Percentiles rank a stretch among this genome's conserved stretches.
phyloP scores from a whole-genome alignment of 106 monocot species.

The Triglochin maritima region DNA sequence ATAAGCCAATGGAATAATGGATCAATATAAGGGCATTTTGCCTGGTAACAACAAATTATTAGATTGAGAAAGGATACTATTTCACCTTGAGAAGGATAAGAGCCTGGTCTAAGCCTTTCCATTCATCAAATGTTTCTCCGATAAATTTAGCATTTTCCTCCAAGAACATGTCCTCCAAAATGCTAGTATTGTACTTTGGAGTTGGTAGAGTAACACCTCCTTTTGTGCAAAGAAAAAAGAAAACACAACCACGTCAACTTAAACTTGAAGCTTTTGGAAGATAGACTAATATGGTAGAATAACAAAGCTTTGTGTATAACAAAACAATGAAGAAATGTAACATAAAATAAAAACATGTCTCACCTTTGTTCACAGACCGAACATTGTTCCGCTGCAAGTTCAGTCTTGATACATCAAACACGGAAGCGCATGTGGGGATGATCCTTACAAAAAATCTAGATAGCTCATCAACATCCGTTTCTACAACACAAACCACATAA shows the following conservation, averaged over 20 bases:
- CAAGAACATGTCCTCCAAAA: conserved; percentile 88
- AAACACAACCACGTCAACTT: background rate
- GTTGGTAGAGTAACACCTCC: conserved; percentile 42
- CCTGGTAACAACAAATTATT: too few species aligned
- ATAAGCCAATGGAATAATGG: too few species aligned
- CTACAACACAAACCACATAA: conserved; percentile 11
- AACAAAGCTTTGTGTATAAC: background rate
- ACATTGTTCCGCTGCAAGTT: conserved; percentile 67
- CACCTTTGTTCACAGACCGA: conserved; percentile 53
- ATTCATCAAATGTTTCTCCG: conserved; percentile 39
- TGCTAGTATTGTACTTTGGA: conserved; percentile 83
- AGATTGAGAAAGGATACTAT: too few species aligned
- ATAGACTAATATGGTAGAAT: too few species aligned
- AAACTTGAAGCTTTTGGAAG: background rate
- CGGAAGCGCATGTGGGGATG: conserved; percentile 59
- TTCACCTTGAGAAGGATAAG: conserved; percentile 72
- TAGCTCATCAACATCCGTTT: conserved; percentile 32
- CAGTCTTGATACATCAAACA: conserved; percentile 55
- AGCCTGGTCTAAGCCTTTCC: conserved; percentile 59
- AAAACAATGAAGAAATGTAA: background rate
- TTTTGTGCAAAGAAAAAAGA: conserved; percentile 12
- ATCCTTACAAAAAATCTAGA: conserved; percentile 58
- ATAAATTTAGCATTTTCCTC: conserved; percentile 82
- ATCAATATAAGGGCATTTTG: too few species aligned
- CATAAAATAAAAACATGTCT: background rate